Conservation (phyloP, 805 yeast species). For the Suhomyces sp. region DNA sequence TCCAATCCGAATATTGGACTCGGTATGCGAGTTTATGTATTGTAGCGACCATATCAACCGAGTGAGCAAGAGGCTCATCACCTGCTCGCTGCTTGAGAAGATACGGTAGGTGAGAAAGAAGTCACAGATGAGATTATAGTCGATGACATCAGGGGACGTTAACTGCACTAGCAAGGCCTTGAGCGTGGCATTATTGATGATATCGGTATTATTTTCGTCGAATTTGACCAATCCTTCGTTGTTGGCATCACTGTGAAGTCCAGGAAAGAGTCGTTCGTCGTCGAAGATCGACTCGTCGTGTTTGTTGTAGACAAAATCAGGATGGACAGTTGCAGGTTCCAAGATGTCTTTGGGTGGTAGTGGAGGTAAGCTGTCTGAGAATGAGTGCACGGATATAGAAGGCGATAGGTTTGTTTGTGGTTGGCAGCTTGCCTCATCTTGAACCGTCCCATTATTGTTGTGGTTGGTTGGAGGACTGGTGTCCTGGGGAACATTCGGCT, state of each 20-base stretch:
- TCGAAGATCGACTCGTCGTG: conserved; percentile 40
- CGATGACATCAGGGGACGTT: conserved; percentile 71
- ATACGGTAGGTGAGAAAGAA: conserved; percentile 81
- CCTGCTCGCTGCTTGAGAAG: conserved; percentile 55
- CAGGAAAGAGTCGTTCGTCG: conserved; percentile 34
- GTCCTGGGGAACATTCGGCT: background rate
- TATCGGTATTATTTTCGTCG: conserved; percentile 30
- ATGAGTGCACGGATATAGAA: background rate
- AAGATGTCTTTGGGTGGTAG: background rate
- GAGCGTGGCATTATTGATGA: conserved; percentile 37
- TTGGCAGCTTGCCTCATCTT: background rate
- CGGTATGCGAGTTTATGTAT: conserved; percentile 28
- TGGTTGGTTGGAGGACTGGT: background rate
- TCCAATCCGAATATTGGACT: conserved; percentile 45
- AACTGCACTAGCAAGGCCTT: conserved; percentile 54
- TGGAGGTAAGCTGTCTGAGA: background rate
- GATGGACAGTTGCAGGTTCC: conserved; percentile 9
- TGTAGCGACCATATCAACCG: conserved; percentile 73
- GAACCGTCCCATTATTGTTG: background rate
- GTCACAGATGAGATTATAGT: conserved; percentile 77
- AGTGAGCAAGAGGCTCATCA: conserved; percentile 59
- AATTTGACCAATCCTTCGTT: conserved; percentile 29
- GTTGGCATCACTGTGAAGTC: conserved; percentile 17
- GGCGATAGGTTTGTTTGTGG: background rate
- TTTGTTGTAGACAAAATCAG: conserved; percentile 29